A percentile compares a stretch with the other conserved stretches of the same genome.
Conservation (phyloP, 306 rosid genomes). For the Trichosanthes truncata region DNA sequence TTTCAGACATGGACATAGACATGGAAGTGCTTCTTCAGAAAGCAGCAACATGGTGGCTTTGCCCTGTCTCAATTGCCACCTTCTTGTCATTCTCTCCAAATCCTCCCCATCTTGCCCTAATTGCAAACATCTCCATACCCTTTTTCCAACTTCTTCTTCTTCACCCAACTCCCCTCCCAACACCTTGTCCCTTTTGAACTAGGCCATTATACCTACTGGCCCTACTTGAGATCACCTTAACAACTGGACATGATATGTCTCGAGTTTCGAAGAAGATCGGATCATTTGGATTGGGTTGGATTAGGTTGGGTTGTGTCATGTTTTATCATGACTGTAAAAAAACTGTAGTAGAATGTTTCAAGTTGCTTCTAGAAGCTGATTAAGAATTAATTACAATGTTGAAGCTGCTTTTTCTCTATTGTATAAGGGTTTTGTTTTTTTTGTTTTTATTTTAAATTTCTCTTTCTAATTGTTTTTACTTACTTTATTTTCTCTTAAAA, state of each 20-base stretch:
- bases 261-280: background rate
- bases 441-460: too few relatives aligned
- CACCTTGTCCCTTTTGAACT: background rate
- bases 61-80: conserved; percentile 43
- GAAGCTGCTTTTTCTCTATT: too few relatives aligned
- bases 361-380: background rate
- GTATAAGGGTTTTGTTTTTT: too few relatives aligned
- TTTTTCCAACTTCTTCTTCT: conserved; percentile 8
- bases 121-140: conserved; percentile 35
- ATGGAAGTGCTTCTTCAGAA: background rate
- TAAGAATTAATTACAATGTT: background rate
- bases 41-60: conserved; percentile 29
- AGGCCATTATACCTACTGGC: background rate
- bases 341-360: background rate
- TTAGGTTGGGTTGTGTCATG: too few relatives aligned
- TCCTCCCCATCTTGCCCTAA: conserved; percentile 43
- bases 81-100: conserved; percentile 32
- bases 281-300: background rate
- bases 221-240: background rate
- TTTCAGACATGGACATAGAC: background rate
- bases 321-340: background rate
- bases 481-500: too few relatives aligned
- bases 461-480: too few relatives aligned
- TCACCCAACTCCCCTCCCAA: conserved; percentile 1
- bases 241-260: background rate